A percentile compares a stretch with the other conserved stretches of the same genome.
These are phyloP conservation scores for Teunomyces lycoperdinae DNA, from an alignment of 805 yeast species.

Conservation along the genomic window DNA sequence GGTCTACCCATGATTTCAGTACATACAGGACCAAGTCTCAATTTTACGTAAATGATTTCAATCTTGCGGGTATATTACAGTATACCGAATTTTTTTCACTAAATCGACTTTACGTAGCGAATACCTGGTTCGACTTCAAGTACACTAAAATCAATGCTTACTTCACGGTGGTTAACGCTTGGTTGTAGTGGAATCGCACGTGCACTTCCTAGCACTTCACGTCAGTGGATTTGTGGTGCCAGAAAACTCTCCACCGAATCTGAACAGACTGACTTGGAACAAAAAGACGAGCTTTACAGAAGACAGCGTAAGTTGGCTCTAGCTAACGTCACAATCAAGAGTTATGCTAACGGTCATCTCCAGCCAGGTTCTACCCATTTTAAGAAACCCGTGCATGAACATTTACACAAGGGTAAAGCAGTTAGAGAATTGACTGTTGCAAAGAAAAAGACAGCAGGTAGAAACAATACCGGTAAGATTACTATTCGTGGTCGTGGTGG, in stretches of 20 bases:
- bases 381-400: constrained; percentile 81
- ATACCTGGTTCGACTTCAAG: not conserved
- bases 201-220: not conserved
- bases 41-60: not conserved
- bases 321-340: constrained; percentile 68
- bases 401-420: constrained; percentile 85
- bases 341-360: constrained; percentile 63
- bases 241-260: constrained; percentile 1
- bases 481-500: constrained; percentile 97
- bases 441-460: constrained; percentile 74
- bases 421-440: constrained; percentile 70
- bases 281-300: constrained; percentile 68
- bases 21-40: not conserved
- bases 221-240: constrained; percentile 1
- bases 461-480: constrained; percentile 84
- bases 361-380: constrained; percentile 90
- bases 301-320: constrained; percentile 72
- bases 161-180: constrained; percentile 1
- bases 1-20: not conserved
- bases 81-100: constrained; percentile 1
- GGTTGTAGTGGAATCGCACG: constrained; percentile 1
- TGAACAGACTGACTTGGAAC: constrained; percentile 70
- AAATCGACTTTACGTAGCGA: not conserved
- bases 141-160: not conserved
- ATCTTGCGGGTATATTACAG: not conserved